Percentiles rank a stretch among this genome's conserved stretches.
Evolutionary conservation across 352 stramenopile species (phyloP).

Genomic region (Phytophthora niederhauseri): DNA sequence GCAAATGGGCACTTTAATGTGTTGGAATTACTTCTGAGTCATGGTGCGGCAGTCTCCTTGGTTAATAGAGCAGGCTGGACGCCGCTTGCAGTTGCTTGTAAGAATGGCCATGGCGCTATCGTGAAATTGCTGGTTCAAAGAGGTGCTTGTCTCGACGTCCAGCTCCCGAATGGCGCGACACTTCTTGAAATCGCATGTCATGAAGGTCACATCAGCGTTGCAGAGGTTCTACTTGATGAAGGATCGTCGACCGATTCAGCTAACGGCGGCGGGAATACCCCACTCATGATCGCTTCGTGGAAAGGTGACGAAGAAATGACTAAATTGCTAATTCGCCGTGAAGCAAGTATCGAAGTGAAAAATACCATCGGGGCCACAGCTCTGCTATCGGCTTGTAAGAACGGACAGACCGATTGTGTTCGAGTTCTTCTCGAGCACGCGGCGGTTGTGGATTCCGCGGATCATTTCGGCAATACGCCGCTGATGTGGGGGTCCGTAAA

Average conservation of each 20-base stretch:
- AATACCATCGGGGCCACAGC: neutral
- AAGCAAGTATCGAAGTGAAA: neutral
- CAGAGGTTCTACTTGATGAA: neutral
- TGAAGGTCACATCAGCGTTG: constrained; percentile 1
- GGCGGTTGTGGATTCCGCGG: neutral
- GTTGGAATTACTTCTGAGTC: neutral
- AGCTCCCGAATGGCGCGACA: neutral
- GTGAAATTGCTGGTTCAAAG: neutral
- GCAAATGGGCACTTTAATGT: neutral
- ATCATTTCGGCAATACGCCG: neutral
- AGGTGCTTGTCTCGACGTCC: neutral
- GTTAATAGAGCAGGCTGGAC: neutral
- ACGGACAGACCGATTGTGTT: neutral
- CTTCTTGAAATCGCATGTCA: constrained; percentile 4
- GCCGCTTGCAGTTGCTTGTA: neutral
- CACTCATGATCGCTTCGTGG: neutral
- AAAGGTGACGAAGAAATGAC: neutral
- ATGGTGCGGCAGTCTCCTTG: neutral
- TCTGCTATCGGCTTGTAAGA: neutral
- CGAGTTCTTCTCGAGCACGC: neutral
- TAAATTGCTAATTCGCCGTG: neutral
- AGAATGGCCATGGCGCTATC: neutral
- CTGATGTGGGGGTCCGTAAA: neutral
- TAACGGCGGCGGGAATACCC: neutral
- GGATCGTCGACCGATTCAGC: neutral